phyloP scores from a whole-genome alignment of 2,329 filamentous ascomycete species.

The Cytospora leucostoma region DNA sequence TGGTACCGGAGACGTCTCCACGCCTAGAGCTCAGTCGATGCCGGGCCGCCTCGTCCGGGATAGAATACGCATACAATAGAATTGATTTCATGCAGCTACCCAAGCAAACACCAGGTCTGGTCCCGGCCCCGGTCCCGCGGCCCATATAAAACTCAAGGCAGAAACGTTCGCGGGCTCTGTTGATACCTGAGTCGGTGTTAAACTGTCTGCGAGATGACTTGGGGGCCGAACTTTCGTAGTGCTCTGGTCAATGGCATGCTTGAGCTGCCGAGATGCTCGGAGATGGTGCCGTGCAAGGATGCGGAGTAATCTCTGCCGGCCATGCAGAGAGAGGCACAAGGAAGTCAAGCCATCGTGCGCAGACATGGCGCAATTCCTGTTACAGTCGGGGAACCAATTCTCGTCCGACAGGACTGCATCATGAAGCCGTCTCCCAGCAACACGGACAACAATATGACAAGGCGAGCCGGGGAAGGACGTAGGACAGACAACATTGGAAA shows the following conservation, averaged over 20 bases:
- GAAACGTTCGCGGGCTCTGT: not conserved
- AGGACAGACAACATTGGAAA: not conserved
- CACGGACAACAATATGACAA: not conserved
- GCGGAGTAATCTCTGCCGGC: not conserved
- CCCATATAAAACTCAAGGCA: not conserved
- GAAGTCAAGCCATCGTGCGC: not conserved
- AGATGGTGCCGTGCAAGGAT: not conserved
- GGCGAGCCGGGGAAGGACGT: not conserved
- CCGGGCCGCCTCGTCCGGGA: not conserved
- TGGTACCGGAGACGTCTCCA: slow-evolving; percentile 18
- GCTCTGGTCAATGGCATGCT: not conserved
- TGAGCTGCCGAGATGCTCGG: not conserved
- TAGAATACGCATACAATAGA: not conserved
- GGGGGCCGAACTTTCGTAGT: not conserved
- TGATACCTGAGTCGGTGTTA: not conserved
- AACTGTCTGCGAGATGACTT: not conserved
- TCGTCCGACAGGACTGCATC: not conserved
- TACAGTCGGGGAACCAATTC: not conserved
- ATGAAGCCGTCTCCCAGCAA: not conserved
- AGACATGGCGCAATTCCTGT: not conserved
- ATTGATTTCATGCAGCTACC: not conserved
- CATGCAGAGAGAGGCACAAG: not conserved
- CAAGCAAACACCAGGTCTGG: not conserved
- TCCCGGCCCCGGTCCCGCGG: not conserved
- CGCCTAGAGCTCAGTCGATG: not conserved